Percentiles rank a stretch among this genome's conserved stretches.
These are phyloP conservation scores for Colletotrichum somersetense DNA, from an alignment of 2,329 filamentous ascomycete genomes.

Conservation along the genomic window DNA sequence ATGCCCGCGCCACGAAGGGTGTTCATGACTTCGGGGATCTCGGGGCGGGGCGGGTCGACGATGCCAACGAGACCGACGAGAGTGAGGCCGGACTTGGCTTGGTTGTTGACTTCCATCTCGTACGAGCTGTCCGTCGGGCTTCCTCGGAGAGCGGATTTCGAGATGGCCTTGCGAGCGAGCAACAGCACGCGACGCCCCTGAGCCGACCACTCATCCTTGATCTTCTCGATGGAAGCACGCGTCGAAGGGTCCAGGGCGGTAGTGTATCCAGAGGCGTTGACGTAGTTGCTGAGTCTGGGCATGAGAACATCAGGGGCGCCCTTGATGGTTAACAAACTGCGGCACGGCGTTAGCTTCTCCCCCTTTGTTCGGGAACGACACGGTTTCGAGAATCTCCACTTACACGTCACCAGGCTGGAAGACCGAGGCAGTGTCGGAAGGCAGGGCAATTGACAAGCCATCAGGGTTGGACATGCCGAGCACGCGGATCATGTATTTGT, in stretches of 20 bases:
- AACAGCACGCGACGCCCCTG: constrained; percentile 77
- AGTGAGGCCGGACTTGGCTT: constrained; percentile 69
- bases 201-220: constrained; percentile 77
- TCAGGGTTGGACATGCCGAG: constrained; percentile 59
- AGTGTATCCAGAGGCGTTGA: constrained; percentile 67
- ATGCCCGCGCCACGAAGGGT: constrained; percentile 78
- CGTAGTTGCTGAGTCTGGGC: constrained; percentile 69
- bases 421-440: constrained; percentile 42
- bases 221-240: constrained; percentile 62
- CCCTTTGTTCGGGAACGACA: background rate
- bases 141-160: constrained; percentile 45
- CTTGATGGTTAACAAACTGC: constrained; percentile 78
- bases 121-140: constrained; percentile 50
- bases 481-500: constrained; percentile 82
- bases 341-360: background rate
- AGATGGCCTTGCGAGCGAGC: constrained; percentile 71
- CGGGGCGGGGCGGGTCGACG: constrained; percentile 81
- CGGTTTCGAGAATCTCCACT: constrained; percentile 24
- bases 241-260: constrained; percentile 61
- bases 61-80: constrained; percentile 83
- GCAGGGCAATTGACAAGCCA: constrained; percentile 36
- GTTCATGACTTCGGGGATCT: constrained; percentile 76
- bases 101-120: constrained; percentile 68
- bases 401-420: constrained; percentile 49
- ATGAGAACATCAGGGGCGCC: constrained; percentile 83